Evolutionary conservation across 768 basidiomycete species (phyloP), one percentile per base, ranked within the genome.

Genomic region (Obba rivulosa): DNA sequence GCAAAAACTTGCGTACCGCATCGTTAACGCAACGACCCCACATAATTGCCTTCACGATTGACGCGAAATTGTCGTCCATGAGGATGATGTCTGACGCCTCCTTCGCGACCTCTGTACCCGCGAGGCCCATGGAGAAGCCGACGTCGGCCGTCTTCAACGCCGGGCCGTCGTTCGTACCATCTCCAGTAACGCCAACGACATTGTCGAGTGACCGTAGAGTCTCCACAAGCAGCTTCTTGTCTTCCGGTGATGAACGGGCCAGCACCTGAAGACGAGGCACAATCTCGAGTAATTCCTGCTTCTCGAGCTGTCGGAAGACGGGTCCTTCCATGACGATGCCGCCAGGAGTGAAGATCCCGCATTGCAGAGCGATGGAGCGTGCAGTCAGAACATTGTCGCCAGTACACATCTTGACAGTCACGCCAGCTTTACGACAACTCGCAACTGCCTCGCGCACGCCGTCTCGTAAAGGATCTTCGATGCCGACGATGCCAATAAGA

Each of bases 21-120:
- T 99, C 96, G 65, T 97, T 99, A 53, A 99, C 95, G 60, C 92
- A 95, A 42, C 96, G 89, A 37, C 96, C 96, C 95, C 96, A 98
- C 75, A 96, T 93, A 58, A 98, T 96, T 48, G 96, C 96, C 58
- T 92, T 86, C 56, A 97, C 92, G 60, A 99, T 94, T 2, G 91
- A 94, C 3, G 91, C 72, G 64, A 99, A 98, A 64, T 95, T 94
- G 68, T 94, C 92, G 63, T 93, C 89, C 94, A 96, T 96, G 36
- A 97, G 81, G 58, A 98, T 94, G 61, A 99, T 96, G 60, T 99
- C 96, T 7, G 95, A 97, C 1, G 96, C 96, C 66, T 97, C 94
- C 68, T 99, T 98, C 41, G 96, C 94, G 16, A 99, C 92, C 65
- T 99, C 96, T 1, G 96, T 99, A 9, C 96, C 96, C 23, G 93